phyloP scores from a whole-genome alignment of 805 yeast species.

The Metschnikowia lunata region DNA sequence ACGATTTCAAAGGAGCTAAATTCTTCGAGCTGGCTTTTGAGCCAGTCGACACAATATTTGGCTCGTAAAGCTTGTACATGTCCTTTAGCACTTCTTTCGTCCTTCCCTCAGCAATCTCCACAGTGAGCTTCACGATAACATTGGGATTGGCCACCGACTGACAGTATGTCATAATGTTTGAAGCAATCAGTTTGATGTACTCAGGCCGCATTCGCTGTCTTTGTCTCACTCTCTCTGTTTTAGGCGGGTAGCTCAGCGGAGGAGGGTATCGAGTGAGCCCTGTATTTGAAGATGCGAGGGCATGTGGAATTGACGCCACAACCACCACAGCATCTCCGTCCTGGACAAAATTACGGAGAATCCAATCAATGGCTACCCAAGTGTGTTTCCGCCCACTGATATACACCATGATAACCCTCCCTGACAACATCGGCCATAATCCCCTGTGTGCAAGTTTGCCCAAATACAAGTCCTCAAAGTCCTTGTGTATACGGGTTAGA shows the following conservation, averaged over 20 bases:
- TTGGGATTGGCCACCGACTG: constrained; percentile 44
- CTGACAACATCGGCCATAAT: constrained; percentile 41
- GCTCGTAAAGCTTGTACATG: constrained; percentile 57
- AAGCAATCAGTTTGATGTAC: constrained; percentile 41
- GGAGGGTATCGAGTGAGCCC: constrained; percentile 11
- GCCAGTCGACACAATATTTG: constrained; percentile 53
- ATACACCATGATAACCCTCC: constrained; percentile 57
- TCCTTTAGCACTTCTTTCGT: constrained; percentile 55
- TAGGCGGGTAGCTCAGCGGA: constrained; percentile 18
- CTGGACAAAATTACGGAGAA: constrained; percentile 48
- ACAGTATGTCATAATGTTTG: constrained; percentile 50
- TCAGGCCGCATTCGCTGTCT: constrained; percentile 44
- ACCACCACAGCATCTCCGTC: constrained; percentile 67
- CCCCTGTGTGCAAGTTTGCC: constrained; percentile 28
- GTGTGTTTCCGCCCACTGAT: constrained; percentile 71
- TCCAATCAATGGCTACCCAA: constrained; percentile 80
- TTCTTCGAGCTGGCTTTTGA: constrained; percentile 43
- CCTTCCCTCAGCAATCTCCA: constrained; percentile 58
- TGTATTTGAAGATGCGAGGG: constrained; percentile 8
- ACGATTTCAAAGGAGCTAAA: constrained; percentile 51
- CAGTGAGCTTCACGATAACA: constrained; percentile 46
- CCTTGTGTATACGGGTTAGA: constrained; percentile 42
- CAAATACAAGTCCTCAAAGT: constrained; percentile 45
- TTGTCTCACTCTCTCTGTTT: constrained; percentile 29
- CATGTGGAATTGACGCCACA: constrained; percentile 45